Base-by-base conservation (phyloP, 2,329 filamentous ascomycete genomes). In the Thielaviopsis ethacetica region DNA sequence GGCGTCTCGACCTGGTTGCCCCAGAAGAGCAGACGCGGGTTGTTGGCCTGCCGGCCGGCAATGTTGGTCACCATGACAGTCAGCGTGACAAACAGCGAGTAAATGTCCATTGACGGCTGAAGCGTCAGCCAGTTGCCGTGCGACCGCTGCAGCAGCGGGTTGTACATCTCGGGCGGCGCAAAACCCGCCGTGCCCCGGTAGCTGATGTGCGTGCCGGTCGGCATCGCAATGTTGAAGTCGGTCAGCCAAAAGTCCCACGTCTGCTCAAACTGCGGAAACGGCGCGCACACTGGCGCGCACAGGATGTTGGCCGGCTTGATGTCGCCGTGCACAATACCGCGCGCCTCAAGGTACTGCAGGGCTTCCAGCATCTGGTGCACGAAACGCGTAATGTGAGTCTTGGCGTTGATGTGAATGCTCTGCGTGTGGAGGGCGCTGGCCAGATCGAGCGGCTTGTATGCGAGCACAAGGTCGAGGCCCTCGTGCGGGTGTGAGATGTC, bases 281-380 rank as follows among this genome's bases (percentile, higher is more conserved):
- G 13, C 4, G 22, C 9, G 7, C 44, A 13, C 3, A 44, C 21
- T n/a, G 30, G 54, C 22, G 27, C 47, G 22, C 53, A 58, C 17
- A 61, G 56, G n/a, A 61, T 59, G 22, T 61, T 61, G 24, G 13
- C 34, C 19, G 56, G 53, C 21, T 61, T 61, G 47, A 61, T 59
- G 24, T 61, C 59, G 30, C 30, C 22, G 47, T 61, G 59, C 17
- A 54, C 56, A 47, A 61, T 30, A 15, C 34, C 17, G 15, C 10
- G n/a, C 7, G 22, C 26, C 19, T 34, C 26, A 2, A 61, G 26
- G 22, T 56, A 61, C 12, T 21, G 19, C 15, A 61, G 56, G 6
- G 56, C 56, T 15, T 53, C 50, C 7, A 58, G 47, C 44, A 61
- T 56, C 38, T 61, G 53, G 12, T 53, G 59, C 27, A 59, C 24